Base-by-base conservation (phyloP, 1,139 yeast species). In the Petasospora rhodanensis region DNA sequence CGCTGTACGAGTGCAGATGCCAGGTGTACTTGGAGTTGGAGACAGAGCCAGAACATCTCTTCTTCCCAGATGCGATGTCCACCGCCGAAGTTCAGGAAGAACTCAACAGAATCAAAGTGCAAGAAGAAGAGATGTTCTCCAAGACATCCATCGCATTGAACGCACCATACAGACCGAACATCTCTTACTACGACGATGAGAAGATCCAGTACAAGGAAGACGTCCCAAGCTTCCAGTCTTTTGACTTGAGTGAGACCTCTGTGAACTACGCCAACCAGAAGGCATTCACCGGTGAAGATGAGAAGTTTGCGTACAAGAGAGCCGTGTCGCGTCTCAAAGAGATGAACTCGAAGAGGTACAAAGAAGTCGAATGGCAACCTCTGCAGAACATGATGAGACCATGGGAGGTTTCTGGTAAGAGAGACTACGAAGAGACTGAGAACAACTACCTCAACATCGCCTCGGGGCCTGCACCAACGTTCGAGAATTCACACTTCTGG, bases 211-310 rank as follows among this genome's bases (percentile, higher is more conserved):
- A 59, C 46, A 56, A 51, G 14, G 73, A 64, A 38, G 37, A 51
- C 45, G 15, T 37, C 24, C 28, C 26, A 13, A 26, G 24, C 19
- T 29, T 34, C 26, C 19, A 35, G 15, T 10, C 27, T 28, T 42
- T 41, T 22, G 47, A 41, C 15, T 35, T 41, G 12, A 35, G 41
- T 35, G 43, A 45, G 8, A 34, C 38, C 2, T 28, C 40, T 2
- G 25, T 33, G n/a, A 67, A 75, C 47, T 76, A 67, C 47, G 64
- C 70, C 14, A 66, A 76, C 31, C 53, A 69, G 11, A 62, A 64
- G 14, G 79, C 79, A 3, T 81, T 80, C 46, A 80, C 86, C 0
- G 89, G 91, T 18, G 87, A 80, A 47, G 89, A 81, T 55, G 89
- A 81, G 51, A 71, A 70, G 56, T 80, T 81, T 59, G 87, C 91